Evolutionary conservation across 352 stramenopile genomes (phyloP).

Genomic region (Globisporangium barbulae): DNA sequence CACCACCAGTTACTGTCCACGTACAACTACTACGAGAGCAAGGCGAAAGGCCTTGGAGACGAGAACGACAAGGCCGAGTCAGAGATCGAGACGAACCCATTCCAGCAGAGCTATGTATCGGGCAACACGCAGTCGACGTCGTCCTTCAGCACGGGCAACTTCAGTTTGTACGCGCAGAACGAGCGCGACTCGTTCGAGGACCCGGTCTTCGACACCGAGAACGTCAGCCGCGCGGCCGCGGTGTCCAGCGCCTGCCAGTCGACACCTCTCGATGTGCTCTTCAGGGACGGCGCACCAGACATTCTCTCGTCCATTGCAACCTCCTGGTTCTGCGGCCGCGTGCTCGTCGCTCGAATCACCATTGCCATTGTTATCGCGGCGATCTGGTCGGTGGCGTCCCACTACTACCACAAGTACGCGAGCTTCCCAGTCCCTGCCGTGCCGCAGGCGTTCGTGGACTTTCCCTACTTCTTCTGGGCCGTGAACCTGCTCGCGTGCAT

Average conservation of each 20-base stretch:
- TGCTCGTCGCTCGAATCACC: conserved; percentile 21
- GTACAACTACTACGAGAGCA: conserved; percentile 41
- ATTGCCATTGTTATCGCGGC: conserved; percentile 23
- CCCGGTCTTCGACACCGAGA: conserved; percentile 20
- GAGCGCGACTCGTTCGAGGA: conserved; percentile 37
- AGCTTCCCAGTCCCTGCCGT: conserved; percentile 32
- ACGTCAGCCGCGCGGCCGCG: conserved; percentile 7
- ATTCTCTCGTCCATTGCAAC: conserved; percentile 25
- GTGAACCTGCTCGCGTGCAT: conserved; percentile 31
- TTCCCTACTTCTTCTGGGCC: conserved; percentile 37
- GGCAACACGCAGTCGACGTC: conserved; percentile 27
- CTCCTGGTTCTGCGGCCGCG: conserved; percentile 23
- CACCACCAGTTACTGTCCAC: conserved; percentile 38
- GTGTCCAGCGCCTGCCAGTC: conserved; percentile 12
- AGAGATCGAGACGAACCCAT: conserved; percentile 12
- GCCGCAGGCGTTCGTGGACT: conserved; percentile 23
- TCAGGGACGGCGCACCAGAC: conserved; percentile 24
- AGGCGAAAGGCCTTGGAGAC: conserved; percentile 13
- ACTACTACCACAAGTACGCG: conserved; percentile 20
- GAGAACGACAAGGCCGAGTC: conserved; percentile 19
- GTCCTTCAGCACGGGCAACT: conserved; percentile 21
- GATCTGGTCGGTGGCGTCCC: conserved; percentile 30
- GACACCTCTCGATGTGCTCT: conserved; percentile 22
- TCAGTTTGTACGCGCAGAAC: conserved; percentile 19
- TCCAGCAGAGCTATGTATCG: conserved; percentile 29